Percentiles rank a stretch among this genome's conserved stretches.
These are phyloP conservation scores for Thuidium tamariscinum DNA, from an alignment of 225 moss, liverwort and hornwort genomes.

Conservation along the genomic window DNA sequence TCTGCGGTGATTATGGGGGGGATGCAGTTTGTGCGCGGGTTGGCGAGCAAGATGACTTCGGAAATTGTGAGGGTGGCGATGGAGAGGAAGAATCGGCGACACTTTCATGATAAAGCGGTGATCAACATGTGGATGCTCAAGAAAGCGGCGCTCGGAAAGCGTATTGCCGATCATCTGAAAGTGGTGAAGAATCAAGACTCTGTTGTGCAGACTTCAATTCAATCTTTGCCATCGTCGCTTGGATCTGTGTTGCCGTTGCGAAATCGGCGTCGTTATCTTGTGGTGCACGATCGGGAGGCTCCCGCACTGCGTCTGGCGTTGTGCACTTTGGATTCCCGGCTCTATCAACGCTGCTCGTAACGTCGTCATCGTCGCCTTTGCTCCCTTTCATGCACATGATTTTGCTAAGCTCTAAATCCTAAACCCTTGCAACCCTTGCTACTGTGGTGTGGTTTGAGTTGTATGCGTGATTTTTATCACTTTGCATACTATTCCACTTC, in stretches of 20 bases:
- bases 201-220: conserved; percentile 15
- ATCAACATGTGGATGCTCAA: conserved; percentile 70
- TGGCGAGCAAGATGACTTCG: conserved; percentile 51
- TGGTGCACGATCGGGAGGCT: conserved; percentile 9
- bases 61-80: conserved; percentile 73
- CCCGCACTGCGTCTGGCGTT: conserved; percentile 1
- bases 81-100: conserved; percentile 46
- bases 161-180: conserved; percentile 47
- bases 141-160: conserved; percentile 51
- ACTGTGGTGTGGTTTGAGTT: not conserved
- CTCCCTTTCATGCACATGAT: not conserved
- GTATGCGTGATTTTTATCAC: not conserved
- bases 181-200: conserved; percentile 45
- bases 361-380: not conserved
- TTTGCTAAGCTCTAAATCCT: not conserved
- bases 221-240: conserved; percentile 3
- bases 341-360: conserved; percentile 18
- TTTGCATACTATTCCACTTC: not conserved
- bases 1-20: conserved; percentile 59
- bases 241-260: conserved; percentile 25
- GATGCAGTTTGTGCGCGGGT: conserved; percentile 35
- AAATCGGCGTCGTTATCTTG: not conserved
- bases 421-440: not conserved
- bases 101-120: conserved; percentile 65
- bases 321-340: conserved; percentile 5